Conservation (phyloP, 2,329 filamentous ascomycete species). For the Setomelanomma holmii region DNA sequence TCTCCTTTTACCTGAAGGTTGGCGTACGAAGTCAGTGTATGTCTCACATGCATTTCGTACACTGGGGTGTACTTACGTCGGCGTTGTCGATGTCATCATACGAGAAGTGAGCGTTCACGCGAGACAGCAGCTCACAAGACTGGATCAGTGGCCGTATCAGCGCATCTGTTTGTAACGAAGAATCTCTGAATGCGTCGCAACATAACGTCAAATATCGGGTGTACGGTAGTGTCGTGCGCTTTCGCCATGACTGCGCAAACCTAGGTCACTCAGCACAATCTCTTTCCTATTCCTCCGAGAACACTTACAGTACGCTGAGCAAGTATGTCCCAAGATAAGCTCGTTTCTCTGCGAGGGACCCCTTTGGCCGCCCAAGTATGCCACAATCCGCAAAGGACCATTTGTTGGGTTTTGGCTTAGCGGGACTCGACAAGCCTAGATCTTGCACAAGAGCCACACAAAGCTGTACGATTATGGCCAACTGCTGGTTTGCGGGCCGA, state of each 20-base stretch:
- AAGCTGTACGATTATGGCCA: slow-evolving; percentile 44
- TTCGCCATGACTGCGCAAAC: slow-evolving; percentile 30
- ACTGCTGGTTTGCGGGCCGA: slow-evolving; percentile 34
- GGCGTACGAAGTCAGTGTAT: no score
- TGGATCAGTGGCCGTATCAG: slow-evolving; percentile 27
- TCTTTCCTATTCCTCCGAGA: not conserved
- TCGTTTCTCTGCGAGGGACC: slow-evolving; percentile 16
- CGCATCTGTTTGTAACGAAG: slow-evolving; percentile 18
- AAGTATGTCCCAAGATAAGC: slow-evolving; percentile 31
- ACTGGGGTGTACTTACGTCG: no score
- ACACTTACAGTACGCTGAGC: slow-evolving; percentile 23
- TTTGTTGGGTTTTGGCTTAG: not conserved
- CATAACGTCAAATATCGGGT: slow-evolving; percentile 27
- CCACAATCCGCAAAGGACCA: not conserved
- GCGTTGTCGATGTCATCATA: slow-evolving; percentile 31
- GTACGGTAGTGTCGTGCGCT: slow-evolving; percentile 17
- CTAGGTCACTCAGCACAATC: slow-evolving; percentile 11
- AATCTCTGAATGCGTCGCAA: slow-evolving; percentile 13
- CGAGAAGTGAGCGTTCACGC: slow-evolving; percentile 28
- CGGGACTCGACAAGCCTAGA: slow-evolving; percentile 29
- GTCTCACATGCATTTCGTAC: no score
- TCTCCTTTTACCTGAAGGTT: no score
- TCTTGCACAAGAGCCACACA: slow-evolving; percentile 48
- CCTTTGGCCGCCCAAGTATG: not conserved
- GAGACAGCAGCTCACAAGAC: slow-evolving; percentile 21